These are phyloP conservation scores for Colletotrichum sp. DNA, from an alignment of 2,329 filamentous ascomycete species.

Conservation along the genomic window DNA sequence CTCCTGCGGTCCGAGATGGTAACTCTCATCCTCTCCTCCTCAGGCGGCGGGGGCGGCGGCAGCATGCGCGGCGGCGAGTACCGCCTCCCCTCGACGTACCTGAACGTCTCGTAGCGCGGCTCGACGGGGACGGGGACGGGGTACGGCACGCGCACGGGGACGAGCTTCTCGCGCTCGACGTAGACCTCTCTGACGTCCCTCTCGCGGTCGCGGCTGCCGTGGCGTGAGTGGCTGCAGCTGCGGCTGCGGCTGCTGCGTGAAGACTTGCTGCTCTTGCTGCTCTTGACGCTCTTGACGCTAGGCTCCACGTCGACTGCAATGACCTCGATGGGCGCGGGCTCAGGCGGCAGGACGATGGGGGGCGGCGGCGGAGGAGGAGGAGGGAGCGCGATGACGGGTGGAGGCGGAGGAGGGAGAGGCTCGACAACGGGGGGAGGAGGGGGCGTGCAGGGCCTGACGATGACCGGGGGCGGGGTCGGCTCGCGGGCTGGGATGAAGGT, in stretches of 20 bases:
- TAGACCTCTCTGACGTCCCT: conserved; percentile 42
- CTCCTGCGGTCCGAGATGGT: conserved; percentile 37
- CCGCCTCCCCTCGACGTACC: conserved; percentile 55
- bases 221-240: conserved; percentile 29
- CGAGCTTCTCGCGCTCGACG: conserved; percentile 56
- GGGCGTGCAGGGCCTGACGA: conserved; percentile 16
- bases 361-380: conserved; percentile 23
- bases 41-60: conserved; percentile 30
- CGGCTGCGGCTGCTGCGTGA: conserved; percentile 30
- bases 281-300: conserved; percentile 23
- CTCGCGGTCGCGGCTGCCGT: conserved; percentile 21
- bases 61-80: conserved; percentile 34
- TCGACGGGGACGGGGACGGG: conserved; percentile 40
- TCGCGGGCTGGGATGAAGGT: conserved; percentile 41
- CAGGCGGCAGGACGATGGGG: conserved; percentile 22
- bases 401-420: conserved; percentile 23
- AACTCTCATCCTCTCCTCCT: conserved; percentile 36
- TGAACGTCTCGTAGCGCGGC: conserved; percentile 52
- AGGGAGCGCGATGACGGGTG: neutral
- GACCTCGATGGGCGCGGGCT: conserved; percentile 27
- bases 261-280: conserved; percentile 18
- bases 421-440: conserved; percentile 22
- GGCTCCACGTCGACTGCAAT: conserved; percentile 32
- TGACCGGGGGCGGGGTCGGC: conserved; percentile 33
- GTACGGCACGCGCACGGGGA: conserved; percentile 46